These are phyloP conservation scores for Boehmeria nivea DNA, from an alignment of 306 rosid genomes.

Conservation along the genomic window DNA sequence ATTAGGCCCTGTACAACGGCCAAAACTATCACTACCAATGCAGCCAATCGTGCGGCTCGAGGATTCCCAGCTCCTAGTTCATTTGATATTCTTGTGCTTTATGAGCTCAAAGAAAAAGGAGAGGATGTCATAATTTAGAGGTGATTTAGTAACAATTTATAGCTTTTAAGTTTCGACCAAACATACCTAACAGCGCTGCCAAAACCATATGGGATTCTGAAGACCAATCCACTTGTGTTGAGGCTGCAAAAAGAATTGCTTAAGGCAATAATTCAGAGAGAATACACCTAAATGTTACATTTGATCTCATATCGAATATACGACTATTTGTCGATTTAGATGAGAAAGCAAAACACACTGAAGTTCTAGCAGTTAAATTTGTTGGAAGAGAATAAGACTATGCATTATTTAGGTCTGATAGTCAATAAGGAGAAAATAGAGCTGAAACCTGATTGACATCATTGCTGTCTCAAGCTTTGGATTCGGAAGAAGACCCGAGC, in stretches of 20 bases:
- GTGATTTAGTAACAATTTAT: background rate
- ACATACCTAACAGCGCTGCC: conserved; percentile 12
- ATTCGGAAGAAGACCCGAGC: conserved; percentile 15
- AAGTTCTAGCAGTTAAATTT: no score
- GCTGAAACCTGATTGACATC: conserved; percentile 11
- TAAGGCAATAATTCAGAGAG: background rate
- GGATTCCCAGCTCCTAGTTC: conserved; percentile 6
- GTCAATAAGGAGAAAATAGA: background rate
- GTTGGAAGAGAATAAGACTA: no score
- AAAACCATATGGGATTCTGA: conserved; percentile 13
- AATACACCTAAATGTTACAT: no score
- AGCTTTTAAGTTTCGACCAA: no score
- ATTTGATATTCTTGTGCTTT: conserved; percentile 12
- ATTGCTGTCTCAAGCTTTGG: conserved; percentile 16
- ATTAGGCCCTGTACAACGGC: conserved; percentile 4
- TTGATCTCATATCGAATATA: no score
- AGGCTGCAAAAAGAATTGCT: conserved; percentile 2
- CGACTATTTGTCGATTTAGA: background rate
- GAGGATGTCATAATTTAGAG: background rate
- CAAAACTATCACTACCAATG: background rate
- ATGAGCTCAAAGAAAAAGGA: background rate
- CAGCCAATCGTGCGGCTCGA: conserved; percentile 3
- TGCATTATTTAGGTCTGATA: no score
- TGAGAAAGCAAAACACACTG: no score
- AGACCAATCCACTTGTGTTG: background rate